Conservation (phyloP, 2,329 filamentous ascomycete genomes). For the Periconia sp. region DNA sequence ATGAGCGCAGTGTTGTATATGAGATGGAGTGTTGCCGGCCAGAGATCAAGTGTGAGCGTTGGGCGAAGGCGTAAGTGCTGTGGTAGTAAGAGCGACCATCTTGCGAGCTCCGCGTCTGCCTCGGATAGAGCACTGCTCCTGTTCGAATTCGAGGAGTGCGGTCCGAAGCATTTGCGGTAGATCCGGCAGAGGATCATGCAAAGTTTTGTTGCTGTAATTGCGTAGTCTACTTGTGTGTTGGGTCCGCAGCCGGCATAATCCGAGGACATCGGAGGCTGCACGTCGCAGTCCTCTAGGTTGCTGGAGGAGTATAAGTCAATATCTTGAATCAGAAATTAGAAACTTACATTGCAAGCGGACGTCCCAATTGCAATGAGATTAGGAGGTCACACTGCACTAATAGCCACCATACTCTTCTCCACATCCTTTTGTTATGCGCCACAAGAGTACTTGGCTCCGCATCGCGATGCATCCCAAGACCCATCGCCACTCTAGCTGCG, state of each 20-base stretch:
- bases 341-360: conserved; percentile 1
- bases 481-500: conserved; percentile 1
- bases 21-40: neutral
- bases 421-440: conserved; percentile 3
- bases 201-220: neutral
- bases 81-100: neutral
- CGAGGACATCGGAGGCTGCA: neutral
- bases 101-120: neutral
- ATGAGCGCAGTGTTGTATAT: neutral
- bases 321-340: neutral
- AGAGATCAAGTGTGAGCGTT: neutral
- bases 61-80: neutral
- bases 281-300: conserved; percentile 3
- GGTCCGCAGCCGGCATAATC: neutral
- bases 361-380: conserved; percentile 1
- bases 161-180: neutral
- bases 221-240: neutral
- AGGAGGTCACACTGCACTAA: conserved; percentile 1
- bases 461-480: conserved; percentile 1
- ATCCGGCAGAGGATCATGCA: neutral
- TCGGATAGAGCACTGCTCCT: neutral
- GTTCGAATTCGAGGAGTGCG: neutral
- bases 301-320: neutral
- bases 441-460: neutral
- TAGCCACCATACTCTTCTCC: conserved; percentile 3